Conservation (phyloP, 2,329 filamentous ascomycete genomes). For the Claviceps sorghi region DNA sequence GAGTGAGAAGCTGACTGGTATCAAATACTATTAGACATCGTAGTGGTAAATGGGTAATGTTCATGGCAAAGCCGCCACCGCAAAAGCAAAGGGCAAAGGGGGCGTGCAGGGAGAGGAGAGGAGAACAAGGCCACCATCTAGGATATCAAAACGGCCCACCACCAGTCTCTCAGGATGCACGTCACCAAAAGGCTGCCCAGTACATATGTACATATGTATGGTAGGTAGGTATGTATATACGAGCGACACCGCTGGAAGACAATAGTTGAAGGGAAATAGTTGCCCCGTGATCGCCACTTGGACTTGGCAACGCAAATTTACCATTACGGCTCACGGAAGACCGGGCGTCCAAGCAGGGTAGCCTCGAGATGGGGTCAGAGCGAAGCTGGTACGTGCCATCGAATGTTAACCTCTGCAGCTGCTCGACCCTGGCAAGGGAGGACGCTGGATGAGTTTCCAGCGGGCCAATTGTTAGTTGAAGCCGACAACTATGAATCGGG, state of each 20-base stretch:
- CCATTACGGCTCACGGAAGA: neutral
- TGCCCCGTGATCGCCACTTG: neutral
- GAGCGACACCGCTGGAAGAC: neutral
- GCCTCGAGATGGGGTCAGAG: conserved; percentile 1
- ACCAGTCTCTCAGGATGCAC: neutral
- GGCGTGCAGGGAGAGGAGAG: neutral
- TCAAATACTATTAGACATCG: neutral
- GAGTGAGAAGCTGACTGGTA: conserved; percentile 1
- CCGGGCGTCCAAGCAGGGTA: neutral
- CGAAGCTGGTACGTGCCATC: conserved; percentile 1
- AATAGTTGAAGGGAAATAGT: neutral
- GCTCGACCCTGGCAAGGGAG: neutral
- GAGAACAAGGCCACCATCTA: neutral
- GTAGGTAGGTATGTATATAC: neutral
- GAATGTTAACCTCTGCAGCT: neutral
- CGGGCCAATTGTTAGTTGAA: neutral
- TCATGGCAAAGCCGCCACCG: conserved; percentile 2
- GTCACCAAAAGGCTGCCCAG: neutral
- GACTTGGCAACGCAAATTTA: neutral
- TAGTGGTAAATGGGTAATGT: conserved; percentile 1
- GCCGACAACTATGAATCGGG: neutral
- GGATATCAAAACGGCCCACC: conserved; percentile 1
- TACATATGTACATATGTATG: neutral
- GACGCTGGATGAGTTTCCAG: neutral
- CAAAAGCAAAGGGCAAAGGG: conserved; percentile 6